Conservation (phyloP, 1,284 basidiomycete species). For the Phlebopus sp. region DNA sequence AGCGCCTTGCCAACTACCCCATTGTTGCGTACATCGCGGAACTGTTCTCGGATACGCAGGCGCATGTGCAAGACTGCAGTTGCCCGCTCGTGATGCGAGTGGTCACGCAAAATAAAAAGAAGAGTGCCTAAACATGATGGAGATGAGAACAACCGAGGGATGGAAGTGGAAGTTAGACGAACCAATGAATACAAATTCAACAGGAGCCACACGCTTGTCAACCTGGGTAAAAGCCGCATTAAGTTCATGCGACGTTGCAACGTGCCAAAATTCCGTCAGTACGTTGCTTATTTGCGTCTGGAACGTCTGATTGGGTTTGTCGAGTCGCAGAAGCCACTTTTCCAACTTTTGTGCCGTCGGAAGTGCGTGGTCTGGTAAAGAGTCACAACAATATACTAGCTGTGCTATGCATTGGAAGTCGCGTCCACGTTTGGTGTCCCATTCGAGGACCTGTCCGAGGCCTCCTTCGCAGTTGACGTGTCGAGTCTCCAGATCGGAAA, state of each 20-base stretch:
- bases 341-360: slow-evolving; percentile 56
- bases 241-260: slow-evolving; percentile 41
- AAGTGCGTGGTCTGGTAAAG: slow-evolving; percentile 44
- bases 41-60: slow-evolving; percentile 46
- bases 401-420: slow-evolving; percentile 70
- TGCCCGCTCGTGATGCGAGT: slow-evolving; percentile 42
- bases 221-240: slow-evolving; percentile 49
- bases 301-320: slow-evolving; percentile 45
- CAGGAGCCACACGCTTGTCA: slow-evolving; percentile 60
- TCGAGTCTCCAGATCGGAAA: slow-evolving; percentile 49
- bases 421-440: slow-evolving; percentile 61
- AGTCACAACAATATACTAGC: slow-evolving; percentile 60
- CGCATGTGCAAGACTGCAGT: slow-evolving; percentile 54
- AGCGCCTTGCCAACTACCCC: slow-evolving; percentile 47
- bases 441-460: slow-evolving; percentile 49
- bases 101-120: slow-evolving; percentile 48
- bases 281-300: slow-evolving; percentile 47
- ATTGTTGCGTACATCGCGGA: slow-evolving; percentile 61
- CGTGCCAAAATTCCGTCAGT: slow-evolving; percentile 50
- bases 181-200: slow-evolving; percentile 77
- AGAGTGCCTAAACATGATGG: slow-evolving; percentile 46
- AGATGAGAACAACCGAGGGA: slow-evolving; percentile 1
- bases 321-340: slow-evolving; percentile 50
- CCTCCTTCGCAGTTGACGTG: slow-evolving; percentile 52
- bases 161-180: slow-evolving; percentile 3